These are phyloP conservation scores for Amanita fuliginea DNA, from an alignment of 768 basidiomycete genomes.

Conservation along the genomic window DNA sequence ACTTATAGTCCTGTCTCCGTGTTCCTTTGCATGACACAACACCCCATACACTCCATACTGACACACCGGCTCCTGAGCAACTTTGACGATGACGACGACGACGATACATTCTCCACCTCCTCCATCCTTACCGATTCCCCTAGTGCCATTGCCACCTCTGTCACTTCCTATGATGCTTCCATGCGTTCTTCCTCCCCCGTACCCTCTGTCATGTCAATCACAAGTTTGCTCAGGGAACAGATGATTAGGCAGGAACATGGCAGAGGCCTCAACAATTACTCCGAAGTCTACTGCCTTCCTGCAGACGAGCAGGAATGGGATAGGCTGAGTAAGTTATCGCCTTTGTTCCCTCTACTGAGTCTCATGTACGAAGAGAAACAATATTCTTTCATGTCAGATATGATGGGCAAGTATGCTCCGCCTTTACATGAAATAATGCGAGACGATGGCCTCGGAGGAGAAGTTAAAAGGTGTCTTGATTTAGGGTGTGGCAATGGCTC, in stretches of 20 bases:
- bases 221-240: constrained; percentile 47
- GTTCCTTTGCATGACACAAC: not conserved
- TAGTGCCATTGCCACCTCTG: constrained; percentile 31
- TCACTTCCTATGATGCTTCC: constrained; percentile 47
- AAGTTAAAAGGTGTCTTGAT: constrained; percentile 56
- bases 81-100: constrained; percentile 26
- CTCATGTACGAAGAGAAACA: constrained; percentile 42
- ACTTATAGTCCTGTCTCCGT: not conserved
- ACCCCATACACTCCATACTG: not conserved
- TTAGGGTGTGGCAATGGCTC: constrained; percentile 73
- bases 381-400: constrained; percentile 48
- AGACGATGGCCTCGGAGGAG: constrained; percentile 38
- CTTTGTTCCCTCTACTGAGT: constrained; percentile 1
- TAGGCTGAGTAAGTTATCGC: constrained; percentile 42
- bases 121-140: constrained; percentile 25
- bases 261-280: constrained; percentile 63
- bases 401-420: constrained; percentile 61
- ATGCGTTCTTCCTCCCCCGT: constrained; percentile 56
- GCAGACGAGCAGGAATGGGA: constrained; percentile 71
- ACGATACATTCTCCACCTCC: constrained; percentile 33
- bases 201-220: constrained; percentile 61
- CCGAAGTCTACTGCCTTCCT: constrained; percentile 67
- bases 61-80: not conserved
- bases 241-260: constrained; percentile 60
- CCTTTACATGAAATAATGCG: constrained; percentile 47